These are phyloP conservation scores for Aquilaria sinensis DNA, from an alignment of 345 rosid genomes.

Conservation along the genomic window DNA sequence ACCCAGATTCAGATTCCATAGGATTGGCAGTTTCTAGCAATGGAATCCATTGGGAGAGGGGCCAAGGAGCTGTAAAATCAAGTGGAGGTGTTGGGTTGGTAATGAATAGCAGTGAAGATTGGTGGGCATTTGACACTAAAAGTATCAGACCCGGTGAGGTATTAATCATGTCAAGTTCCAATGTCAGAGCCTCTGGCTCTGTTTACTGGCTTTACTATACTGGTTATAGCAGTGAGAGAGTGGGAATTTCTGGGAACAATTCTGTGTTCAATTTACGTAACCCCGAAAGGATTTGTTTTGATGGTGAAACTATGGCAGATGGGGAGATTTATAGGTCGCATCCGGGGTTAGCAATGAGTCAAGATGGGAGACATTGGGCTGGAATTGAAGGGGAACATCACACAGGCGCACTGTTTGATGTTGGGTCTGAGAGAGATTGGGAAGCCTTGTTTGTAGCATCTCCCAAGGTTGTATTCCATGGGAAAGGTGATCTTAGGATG, in stretches of 20 bases:
- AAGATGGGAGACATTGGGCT: constrained; percentile 88
- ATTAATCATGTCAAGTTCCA: constrained; percentile 63
- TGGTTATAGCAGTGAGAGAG: constrained; percentile 43
- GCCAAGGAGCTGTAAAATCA: constrained; percentile 38
- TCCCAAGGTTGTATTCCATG: constrained; percentile 68
- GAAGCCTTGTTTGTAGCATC: constrained; percentile 67
- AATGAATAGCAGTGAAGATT: constrained; percentile 51
- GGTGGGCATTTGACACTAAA: constrained; percentile 84
- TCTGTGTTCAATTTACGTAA: constrained; percentile 25
- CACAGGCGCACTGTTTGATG: constrained; percentile 74
- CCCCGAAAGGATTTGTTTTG: constrained; percentile 39
- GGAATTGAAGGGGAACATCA: constrained; percentile 89
- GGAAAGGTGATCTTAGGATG: constrained; percentile 65
- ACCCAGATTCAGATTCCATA: constrained; percentile 35
- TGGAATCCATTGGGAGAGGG: constrained; percentile 86
- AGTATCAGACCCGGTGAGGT: constrained; percentile 68
- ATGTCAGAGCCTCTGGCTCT: constrained; percentile 51
- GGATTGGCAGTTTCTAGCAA: constrained; percentile 76
- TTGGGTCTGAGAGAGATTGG: constrained; percentile 70
- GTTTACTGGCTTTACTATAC: constrained; percentile 87
- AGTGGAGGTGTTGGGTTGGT: constrained; percentile 66
- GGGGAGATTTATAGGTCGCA: constrained; percentile 36
- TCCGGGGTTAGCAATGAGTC: constrained; percentile 79
- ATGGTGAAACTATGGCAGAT: constrained; percentile 14
- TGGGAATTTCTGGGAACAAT: constrained; percentile 25